Evolutionary conservation across 441 rosid genomes (phyloP), one percentile per base, ranked within the genome.

Genomic region (Arabidopsis hybrid): DNA sequence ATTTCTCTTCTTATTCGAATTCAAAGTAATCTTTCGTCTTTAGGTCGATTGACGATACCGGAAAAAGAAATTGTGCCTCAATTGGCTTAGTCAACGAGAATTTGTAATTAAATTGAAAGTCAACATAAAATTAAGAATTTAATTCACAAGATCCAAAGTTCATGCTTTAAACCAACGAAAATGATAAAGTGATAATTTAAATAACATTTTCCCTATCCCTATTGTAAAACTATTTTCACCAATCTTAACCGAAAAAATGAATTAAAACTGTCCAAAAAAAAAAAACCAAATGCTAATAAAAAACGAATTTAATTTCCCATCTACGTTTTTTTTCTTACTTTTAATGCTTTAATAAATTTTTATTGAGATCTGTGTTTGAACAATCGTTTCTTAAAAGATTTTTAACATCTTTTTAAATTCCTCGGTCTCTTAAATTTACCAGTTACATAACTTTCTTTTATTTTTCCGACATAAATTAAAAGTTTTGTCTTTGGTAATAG

Each of bases 361-460:
- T 53, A 67, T 64, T 0, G 83, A 85, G 82, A 70, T 81, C 69
- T 76, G 83, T 55, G 83, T 79, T 38, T 46, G 29, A 8, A 53
- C 36, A 61, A 7, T 68, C 63, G 42, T 39, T 53, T 69, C 16
- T 60, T 13, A 14, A 2, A 18, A 35, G 8, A 1, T n/a, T 42
- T 53, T 43, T 55, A 17, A 69, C 74, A n/a, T 49, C 39, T 36
- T 21, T 40, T 35, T 6, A 2, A 36, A 45, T n/a, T 45, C 50
- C 3, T 45, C 8, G 50, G 17, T 45, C 7, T n/a, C 50, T n/a
- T 45, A 45, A 47, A 42, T 11, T 38, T 42, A 11, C 46, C 46
- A 42, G 26, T 47, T 47, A 49, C 49, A 1, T 16, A 16, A 6
- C 9, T 47, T n/a, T 47, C 7, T 46, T 5, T 8, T 16, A 21